These are phyloP conservation scores for Lactarius trivialis DNA, from an alignment of 768 basidiomycete genomes.

Conservation along the genomic window DNA sequence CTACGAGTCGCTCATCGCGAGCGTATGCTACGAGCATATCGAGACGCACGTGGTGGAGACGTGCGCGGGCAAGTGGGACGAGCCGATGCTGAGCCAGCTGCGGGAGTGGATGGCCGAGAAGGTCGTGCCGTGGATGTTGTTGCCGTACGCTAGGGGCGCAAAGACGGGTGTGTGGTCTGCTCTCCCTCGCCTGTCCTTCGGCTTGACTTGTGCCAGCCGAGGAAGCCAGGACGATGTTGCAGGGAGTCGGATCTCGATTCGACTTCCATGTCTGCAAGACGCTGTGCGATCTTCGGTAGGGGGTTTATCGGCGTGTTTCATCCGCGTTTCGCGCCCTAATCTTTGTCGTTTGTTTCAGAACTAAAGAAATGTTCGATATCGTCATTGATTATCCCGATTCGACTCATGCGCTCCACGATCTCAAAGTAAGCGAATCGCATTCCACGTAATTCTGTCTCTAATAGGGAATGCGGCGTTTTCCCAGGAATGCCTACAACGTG, in stretches of 20 bases:
- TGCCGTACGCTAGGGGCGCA: conserved; percentile 68
- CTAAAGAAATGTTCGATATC: conserved; percentile 88
- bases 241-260: conserved; percentile 73
- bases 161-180: conserved; percentile 40
- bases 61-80: conserved; percentile 65
- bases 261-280: conserved; percentile 93
- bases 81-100: conserved; percentile 52
- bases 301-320: not conserved
- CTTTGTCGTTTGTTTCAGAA: conserved; percentile 33
- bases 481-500: conserved; percentile 73
- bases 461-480: not conserved
- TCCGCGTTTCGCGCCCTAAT: not conserved
- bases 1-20: conserved; percentile 76
- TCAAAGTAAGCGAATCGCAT: conserved; percentile 50
- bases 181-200: not conserved
- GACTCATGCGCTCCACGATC: conserved; percentile 73
- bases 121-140: conserved; percentile 80
- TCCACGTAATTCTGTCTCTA: not conserved
- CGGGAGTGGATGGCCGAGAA: conserved; percentile 73
- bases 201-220: conserved; percentile 39
- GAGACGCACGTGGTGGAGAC: conserved; percentile 61
- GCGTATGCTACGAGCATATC: conserved; percentile 82
- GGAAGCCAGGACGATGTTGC: conserved; percentile 64
- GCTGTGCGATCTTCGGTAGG: conserved; percentile 76
- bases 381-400: conserved; percentile 94